These are phyloP conservation scores for Eimeria maxima DNA, from an alignment of 169 alveolate species.

Conservation along the genomic window DNA sequence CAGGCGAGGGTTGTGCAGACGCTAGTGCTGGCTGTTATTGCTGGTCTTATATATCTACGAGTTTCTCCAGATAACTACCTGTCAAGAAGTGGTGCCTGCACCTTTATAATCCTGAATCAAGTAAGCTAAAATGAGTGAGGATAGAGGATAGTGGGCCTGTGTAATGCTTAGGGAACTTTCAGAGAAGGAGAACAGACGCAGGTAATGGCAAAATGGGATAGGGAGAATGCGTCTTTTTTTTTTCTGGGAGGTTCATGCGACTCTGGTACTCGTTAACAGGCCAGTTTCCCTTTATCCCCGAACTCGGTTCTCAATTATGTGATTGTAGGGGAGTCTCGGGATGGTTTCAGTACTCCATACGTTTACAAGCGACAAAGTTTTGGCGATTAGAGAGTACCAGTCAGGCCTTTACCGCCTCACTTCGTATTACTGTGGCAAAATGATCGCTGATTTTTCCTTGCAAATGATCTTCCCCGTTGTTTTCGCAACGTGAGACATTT, in stretches of 20 bases:
- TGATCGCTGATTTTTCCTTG: slow-evolving; percentile 76
- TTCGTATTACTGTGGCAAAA: slow-evolving; percentile 81
- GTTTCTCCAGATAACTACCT: slow-evolving; percentile 57
- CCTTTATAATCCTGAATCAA: slow-evolving; percentile 80
- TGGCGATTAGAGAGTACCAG: slow-evolving; percentile 83
- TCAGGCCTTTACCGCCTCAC: slow-evolving; percentile 77
- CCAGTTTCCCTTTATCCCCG: not conserved
- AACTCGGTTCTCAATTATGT: not conserved
- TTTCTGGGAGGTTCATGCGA: not conserved
- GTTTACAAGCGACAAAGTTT: slow-evolving; percentile 78
- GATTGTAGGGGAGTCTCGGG: slow-evolving; percentile 78
- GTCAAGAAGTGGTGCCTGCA: slow-evolving; percentile 83
- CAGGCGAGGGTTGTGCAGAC: slow-evolving; percentile 83
- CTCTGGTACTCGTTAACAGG: not conserved
- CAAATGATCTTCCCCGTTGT: slow-evolving; percentile 80
- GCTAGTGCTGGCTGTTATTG: slow-evolving; percentile 71
- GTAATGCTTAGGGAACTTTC: not conserved
- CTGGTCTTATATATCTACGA: slow-evolving; percentile 78
- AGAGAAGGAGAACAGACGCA: not conserved
- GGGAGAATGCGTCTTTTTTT: not conserved
- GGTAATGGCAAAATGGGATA: not conserved
- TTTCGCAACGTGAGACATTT: slow-evolving; percentile 78
- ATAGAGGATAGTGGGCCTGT: not conserved
- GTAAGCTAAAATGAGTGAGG: not conserved
- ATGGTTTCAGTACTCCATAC: slow-evolving; percentile 81